phyloP scores from a whole-genome alignment of 192 early-diverging fungal species.

The Ambispora gerdemannii region DNA sequence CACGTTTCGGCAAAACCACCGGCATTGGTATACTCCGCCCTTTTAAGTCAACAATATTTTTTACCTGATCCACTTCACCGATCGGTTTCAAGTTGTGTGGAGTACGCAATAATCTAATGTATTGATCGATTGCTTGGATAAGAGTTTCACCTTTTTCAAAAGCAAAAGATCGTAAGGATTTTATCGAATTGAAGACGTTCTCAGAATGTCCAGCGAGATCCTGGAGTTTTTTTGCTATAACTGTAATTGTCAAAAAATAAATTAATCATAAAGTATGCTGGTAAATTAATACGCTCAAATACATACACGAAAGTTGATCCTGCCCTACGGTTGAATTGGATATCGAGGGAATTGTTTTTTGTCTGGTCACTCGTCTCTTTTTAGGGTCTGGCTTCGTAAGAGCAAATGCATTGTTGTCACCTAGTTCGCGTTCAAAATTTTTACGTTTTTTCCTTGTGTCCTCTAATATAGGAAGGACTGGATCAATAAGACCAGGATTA shows the following conservation, averaged over 20 bases:
- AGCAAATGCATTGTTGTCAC: too few species aligned
- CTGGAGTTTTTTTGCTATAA: neutral
- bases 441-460: too few species aligned
- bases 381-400: too few species aligned
- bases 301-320: neutral
- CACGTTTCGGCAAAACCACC: neutral
- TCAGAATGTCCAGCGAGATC: neutral
- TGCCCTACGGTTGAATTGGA: neutral
- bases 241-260: neutral
- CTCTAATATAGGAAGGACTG: too few species aligned
- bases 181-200: neutral
- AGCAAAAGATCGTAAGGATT: neutral
- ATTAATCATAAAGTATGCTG: neutral
- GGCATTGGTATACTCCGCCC: neutral
- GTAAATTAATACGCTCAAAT: neutral
- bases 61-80: neutral
- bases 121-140: neutral
- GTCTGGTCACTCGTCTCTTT: neutral
- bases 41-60: neutral
- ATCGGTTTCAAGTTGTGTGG: neutral
- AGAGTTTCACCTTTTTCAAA: conserved; percentile 2
- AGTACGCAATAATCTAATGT: neutral
- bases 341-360: neutral
- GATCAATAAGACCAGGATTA: too few species aligned
- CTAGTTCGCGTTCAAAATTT: too few species aligned